Base-by-base conservation (phyloP, 371 early-diverging fungal genomes). In the Capillidium heterosporum region DNA sequence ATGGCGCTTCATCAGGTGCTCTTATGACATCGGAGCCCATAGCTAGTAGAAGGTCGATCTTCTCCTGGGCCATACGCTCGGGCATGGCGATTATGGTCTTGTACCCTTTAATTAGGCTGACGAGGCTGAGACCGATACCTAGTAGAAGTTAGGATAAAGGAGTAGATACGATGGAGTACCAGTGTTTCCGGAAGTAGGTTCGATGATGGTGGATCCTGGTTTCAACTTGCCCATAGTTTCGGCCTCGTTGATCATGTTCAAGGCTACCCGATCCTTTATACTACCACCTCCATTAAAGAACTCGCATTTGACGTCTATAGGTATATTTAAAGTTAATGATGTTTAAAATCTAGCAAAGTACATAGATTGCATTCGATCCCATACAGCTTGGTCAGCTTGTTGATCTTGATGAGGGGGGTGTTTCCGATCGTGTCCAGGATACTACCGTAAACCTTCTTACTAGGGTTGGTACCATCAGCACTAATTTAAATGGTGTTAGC, bases 271-370 rank as follows among this genome's bases (percentile, higher is more conserved):
- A 68, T 96, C 97, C 72, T 96, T 96, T 69, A 95, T 95, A 13
- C 90, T 90, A 28, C 97, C 97, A 61, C 95, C 97, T n/a, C 94
- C 89, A 60, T 96, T 96, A 69, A 93, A 95, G 68, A 78, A 96
- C 77, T 96, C 97, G 69, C 93, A 94, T 65, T 95, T 96, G 63
- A 84, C 97, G 71, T 48, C 21, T 26, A 35, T 35, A n/a, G n/a
- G n/a, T n/a, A n/a, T n/a, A n/a, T 4, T 5, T 17, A 44, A 44
- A 17, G 44, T 17, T 17, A 11, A 44, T 44, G 5, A 19, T 17
- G 44, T 44, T 44, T 44, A 19, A 17, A 39, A 21, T n/a, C n/a
- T n/a, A n/a, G n/a, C n/a, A n/a, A 21, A 10, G 10, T 44, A 44
- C 89, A 77, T 19, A 95, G 69, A 66, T 95, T 93, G 71, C 94